phyloP scores from a whole-genome alignment of 352 stramenopile species.

The Phytophthora pisi region DNA sequence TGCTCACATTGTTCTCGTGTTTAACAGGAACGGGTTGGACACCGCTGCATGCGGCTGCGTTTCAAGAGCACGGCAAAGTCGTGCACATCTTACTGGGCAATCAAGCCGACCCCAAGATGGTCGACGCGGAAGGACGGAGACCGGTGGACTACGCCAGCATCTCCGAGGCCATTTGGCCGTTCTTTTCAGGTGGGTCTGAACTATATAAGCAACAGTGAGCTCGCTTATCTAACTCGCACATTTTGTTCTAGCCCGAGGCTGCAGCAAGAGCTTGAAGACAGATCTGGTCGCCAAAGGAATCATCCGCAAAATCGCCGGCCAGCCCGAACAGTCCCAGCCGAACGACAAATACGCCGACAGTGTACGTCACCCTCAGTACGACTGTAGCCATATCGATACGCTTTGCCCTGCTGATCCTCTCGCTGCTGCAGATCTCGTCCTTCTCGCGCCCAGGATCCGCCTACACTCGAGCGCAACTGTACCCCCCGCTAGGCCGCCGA shows the following conservation, averaged over 20 bases:
- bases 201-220: background rate
- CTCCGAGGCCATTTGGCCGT: constrained; percentile 74
- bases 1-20: constrained; percentile 1
- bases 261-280: constrained; percentile 54
- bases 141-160: constrained; percentile 76
- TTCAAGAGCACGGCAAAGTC: constrained; percentile 72
- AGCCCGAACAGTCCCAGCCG: constrained; percentile 45
- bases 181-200: constrained; percentile 53
- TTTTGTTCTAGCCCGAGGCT: constrained; percentile 45
- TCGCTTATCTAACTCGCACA: background rate
- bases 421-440: constrained; percentile 56
- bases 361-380: constrained; percentile 27
- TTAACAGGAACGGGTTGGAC: constrained; percentile 63
- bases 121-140: constrained; percentile 51
- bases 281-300: constrained; percentile 66
- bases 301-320: constrained; percentile 67
- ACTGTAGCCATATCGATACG: background rate
- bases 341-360: constrained; percentile 57
- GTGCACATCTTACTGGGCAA: constrained; percentile 58
- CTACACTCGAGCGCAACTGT: constrained; percentile 68
- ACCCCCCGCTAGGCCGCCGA: constrained; percentile 51
- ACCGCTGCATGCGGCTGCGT: constrained; percentile 65
- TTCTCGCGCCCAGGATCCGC: constrained; percentile 79
- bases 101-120: constrained; percentile 51
- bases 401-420: background rate